A percentile compares a stretch with the other conserved stretches of the same genome.
Conservation (phyloP, 805 yeast genomes). For the Cyberlindnera mississippiensis region DNA sequence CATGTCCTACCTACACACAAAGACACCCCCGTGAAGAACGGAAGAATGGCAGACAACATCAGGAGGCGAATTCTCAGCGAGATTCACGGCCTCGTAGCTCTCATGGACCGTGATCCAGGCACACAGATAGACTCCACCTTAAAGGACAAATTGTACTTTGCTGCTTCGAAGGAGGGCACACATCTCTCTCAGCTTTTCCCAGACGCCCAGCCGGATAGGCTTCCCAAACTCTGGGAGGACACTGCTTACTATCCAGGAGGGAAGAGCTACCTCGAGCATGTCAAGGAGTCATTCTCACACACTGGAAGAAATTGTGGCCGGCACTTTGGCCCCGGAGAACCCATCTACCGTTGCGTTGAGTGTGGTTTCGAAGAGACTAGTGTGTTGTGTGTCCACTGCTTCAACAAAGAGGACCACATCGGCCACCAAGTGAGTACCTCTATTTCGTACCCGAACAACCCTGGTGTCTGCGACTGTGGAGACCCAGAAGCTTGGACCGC, state of each 20-base stretch:
- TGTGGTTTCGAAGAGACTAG: constrained; percentile 79
- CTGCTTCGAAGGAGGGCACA: constrained; percentile 37
- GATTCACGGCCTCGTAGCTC: background rate
- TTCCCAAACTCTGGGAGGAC: constrained; percentile 10
- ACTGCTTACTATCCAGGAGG: constrained; percentile 1
- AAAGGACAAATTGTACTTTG: constrained; percentile 26
- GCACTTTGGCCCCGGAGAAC: constrained; percentile 55
- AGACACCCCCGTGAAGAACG: no score
- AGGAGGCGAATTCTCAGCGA: constrained; percentile 6
- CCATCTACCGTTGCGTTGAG: constrained; percentile 68
- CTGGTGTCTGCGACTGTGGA: constrained; percentile 69
- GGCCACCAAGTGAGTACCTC: constrained; percentile 54
- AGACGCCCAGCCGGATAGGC: constrained; percentile 4
- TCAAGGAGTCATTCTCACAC: constrained; percentile 32
- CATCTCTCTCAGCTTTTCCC: constrained; percentile 35
- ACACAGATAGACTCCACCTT: background rate
- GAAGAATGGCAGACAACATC: constrained; percentile 4
- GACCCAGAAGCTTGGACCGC: constrained; percentile 76
- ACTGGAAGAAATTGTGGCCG: constrained; percentile 67
- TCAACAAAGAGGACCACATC: constrained; percentile 62
- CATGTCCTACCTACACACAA: no score
- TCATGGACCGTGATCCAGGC: background rate
- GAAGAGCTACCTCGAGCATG: constrained; percentile 3
- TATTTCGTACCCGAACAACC: constrained; percentile 32
- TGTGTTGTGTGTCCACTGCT: constrained; percentile 71